Conservation (phyloP, 2,329 filamentous ascomycete species). For the Eutypa lata region DNA sequence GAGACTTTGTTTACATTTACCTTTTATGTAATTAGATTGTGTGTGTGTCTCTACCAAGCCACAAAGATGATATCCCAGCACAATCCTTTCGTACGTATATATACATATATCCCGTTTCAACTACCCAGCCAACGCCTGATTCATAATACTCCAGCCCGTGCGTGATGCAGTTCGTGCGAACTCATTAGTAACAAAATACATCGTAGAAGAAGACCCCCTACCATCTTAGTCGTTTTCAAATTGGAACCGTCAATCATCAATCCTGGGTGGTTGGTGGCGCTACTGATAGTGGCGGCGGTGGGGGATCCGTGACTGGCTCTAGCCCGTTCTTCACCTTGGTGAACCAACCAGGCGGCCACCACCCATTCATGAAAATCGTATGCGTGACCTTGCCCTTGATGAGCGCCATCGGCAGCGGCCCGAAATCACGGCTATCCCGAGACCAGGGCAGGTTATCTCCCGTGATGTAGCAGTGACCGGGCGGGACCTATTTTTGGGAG, state of each 20-base stretch:
- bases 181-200: too few relatives aligned
- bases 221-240: too few relatives aligned
- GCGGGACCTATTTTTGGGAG: constrained; percentile 80
- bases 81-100: not conserved
- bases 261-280: too few relatives aligned
- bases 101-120: not conserved
- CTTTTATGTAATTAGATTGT: constrained; percentile 1
- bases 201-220: too few relatives aligned
- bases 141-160: too few relatives aligned
- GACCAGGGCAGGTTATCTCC: constrained; percentile 87
- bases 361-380: constrained; percentile 33
- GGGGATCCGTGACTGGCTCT: constrained; percentile 17
- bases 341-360: constrained; percentile 48
- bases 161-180: too few relatives aligned
- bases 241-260: too few relatives aligned
- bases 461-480: constrained; percentile 86
- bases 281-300: too few relatives aligned
- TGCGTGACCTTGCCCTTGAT: constrained; percentile 79
- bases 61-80: not conserved
- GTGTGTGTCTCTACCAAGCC: not conserved
- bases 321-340: constrained; percentile 48
- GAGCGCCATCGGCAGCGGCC: constrained; percentile 80
- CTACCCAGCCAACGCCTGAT: not conserved
- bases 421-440: constrained; percentile 81
- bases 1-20: not conserved